Base-by-base conservation (phyloP, 1,284 basidiomycete genomes). In the Afroboletus lepidellus region DNA sequence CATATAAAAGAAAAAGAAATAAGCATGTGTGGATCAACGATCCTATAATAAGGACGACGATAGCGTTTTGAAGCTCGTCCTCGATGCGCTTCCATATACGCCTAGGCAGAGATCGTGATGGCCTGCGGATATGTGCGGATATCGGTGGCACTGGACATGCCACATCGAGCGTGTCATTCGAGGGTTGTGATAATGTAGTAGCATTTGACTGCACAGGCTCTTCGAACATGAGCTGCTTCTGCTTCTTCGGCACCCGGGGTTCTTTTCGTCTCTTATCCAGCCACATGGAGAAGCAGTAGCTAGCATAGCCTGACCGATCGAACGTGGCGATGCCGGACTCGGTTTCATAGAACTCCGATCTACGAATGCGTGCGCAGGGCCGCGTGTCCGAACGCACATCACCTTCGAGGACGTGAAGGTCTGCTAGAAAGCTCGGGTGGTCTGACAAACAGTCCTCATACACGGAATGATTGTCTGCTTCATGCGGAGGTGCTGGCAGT, bases 381-480 rank as follows among this genome's bases (percentile, higher is more conserved):
- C 50, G 57, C 50, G 50, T 53, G 48, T 58, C 30, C 15, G 37
- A 30, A 27, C 23, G 32, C 29, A 50, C 48, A 18, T 50, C 44
- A 50, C 64, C 46, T 29, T 61, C 59, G 4, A 67, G 47, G 21
- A 56, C 39, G 6, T 60, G 42, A 29, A 65, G 32, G 50, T 69
- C 67, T 11, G 44, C 33, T 3, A 57, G 32, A 44, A 64, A 57
- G 1, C 48, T 53, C 1, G 58, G 52, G 48, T 65, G 37, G 16
- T 63, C 55, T 5, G 62, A 57, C 16, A 60, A 48, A 47, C 65
- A 69, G 13, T 67, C 69, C 44, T 70, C 65, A 29, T 67, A 67
- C 13, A 69, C 33, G 12, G 69, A 69, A 13, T 11, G 32, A 12
- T 46, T 41, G 41, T 67, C 69, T 30, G 44, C 24, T 42, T 57